These are phyloP conservation scores for Penicillium cataractarum DNA, from an alignment of 495 filamentous ascomycete genomes.

Conservation along the genomic window DNA sequence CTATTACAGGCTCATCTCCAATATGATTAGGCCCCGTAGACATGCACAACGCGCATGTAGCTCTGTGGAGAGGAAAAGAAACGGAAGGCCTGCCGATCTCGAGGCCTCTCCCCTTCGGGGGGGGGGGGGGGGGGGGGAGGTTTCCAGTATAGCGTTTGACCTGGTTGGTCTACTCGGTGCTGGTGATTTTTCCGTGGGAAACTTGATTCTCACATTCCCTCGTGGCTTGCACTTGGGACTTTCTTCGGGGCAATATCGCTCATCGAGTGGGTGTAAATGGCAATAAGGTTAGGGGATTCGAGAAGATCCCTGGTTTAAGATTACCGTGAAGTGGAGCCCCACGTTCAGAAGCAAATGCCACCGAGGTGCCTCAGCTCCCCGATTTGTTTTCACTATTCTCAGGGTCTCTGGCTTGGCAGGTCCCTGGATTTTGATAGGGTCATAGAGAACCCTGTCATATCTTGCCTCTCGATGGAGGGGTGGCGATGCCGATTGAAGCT, in stretches of 20 bases:
- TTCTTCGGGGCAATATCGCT: neutral
- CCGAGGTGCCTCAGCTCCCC: conserved; percentile 11
- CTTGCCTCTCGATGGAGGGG: conserved; percentile 3
- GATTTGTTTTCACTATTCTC: neutral
- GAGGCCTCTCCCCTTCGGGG: neutral
- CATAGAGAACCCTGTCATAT: neutral
- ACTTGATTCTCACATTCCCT: conserved; percentile 5
- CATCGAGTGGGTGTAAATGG: neutral
- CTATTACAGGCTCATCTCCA: conserved; percentile 6
- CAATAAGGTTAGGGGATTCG: conserved; percentile 24
- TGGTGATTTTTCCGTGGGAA: neutral
- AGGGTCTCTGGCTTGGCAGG: neutral
- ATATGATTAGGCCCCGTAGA: neutral
- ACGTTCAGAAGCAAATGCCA: conserved; percentile 28
- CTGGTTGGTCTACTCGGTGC: neutral
- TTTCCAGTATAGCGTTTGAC: neutral
- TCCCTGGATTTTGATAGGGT: conserved; percentile 1
- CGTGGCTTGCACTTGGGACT: conserved; percentile 12
- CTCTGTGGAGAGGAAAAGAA: conserved; percentile 10
- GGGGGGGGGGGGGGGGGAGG: too few species aligned
- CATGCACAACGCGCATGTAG: conserved; percentile 8
- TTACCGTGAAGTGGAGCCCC: conserved; percentile 26
- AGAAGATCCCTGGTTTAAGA: conserved; percentile 28
- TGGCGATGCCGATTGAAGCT: conserved; percentile 11
- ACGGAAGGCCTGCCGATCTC: conserved; percentile 18